Conservation (phyloP, 305 asterid species). For the Solanum hybrid region DNA sequence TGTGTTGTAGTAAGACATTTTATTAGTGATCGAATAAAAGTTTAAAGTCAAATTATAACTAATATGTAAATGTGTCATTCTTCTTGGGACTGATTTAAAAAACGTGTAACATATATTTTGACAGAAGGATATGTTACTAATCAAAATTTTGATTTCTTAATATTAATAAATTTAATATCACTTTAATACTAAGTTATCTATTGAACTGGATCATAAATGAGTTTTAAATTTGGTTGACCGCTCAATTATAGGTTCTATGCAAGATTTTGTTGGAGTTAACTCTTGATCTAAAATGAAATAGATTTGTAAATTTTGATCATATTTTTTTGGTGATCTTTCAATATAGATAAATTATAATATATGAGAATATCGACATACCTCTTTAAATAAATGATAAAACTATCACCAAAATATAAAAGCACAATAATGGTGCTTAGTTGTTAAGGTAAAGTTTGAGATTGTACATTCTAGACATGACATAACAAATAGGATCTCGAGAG, state of each 20-base stretch:
- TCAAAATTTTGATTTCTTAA: not conserved
- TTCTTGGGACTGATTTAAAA: not conserved
- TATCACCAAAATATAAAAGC: not conserved
- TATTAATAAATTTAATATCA: not conserved
- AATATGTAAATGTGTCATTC: not conserved
- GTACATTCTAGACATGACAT: not conserved
- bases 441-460: not conserved
- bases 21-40: not conserved
- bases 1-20: not conserved
- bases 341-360: not conserved
- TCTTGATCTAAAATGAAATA: not conserved
- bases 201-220: not conserved
- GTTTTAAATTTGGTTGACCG: not conserved
- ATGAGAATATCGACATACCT: not conserved
- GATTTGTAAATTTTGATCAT: not conserved
- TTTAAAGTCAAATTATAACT: not conserved
- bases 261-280: not conserved
- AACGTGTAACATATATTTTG: not conserved
- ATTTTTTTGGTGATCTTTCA: not conserved
- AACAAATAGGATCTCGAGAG: not conserved
- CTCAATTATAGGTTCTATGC: not conserved
- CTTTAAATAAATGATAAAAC: not conserved
- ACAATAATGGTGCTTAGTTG: not conserved
- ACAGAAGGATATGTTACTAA: not conserved
- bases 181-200: not conserved